phyloP scores from a whole-genome alignment of 2,329 filamentous ascomycete species.

The Neofusicoccum kwambonambiense region DNA sequence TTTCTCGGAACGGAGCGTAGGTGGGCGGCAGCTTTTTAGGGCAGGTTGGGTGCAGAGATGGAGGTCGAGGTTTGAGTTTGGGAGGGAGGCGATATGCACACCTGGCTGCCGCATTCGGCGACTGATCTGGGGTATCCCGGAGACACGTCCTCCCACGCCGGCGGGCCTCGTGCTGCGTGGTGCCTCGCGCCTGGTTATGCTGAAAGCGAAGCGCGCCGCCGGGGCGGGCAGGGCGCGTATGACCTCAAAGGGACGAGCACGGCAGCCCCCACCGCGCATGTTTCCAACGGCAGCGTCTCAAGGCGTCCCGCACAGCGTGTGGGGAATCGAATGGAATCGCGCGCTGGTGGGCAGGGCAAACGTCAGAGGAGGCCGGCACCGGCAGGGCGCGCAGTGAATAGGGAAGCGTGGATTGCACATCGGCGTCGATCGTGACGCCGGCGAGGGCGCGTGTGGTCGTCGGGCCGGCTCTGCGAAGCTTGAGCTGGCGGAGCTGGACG shows the following conservation, averaged over 20 bases:
- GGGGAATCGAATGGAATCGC: neutral
- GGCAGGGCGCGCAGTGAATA: conserved; percentile 7
- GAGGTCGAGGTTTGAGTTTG: neutral
- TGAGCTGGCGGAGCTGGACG: neutral
- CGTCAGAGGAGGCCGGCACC: conserved; percentile 1
- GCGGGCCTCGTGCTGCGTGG: neutral
- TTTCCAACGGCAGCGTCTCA: conserved; percentile 5
- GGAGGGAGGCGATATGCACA: neutral
- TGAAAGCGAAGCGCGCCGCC: neutral
- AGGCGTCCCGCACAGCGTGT: neutral
- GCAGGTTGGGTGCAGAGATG: neutral
- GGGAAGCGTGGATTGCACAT: conserved; percentile 13
- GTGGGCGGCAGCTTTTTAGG: neutral
- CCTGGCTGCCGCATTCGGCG: neutral
- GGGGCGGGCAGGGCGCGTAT: neutral
- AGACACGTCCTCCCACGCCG: neutral
- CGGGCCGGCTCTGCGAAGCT: conserved; percentile 6
- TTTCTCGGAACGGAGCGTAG: neutral
- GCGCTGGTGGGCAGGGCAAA: neutral
- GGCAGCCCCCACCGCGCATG: neutral
- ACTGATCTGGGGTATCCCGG: conserved; percentile 9
- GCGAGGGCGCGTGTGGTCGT: neutral
- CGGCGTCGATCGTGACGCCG: conserved; percentile 8
- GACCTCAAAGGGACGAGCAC: neutral
- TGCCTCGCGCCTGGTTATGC: neutral